These are phyloP conservation scores for Solanum verrucosum DNA, from an alignment of 257 asterid species.

Conservation along the genomic window DNA sequence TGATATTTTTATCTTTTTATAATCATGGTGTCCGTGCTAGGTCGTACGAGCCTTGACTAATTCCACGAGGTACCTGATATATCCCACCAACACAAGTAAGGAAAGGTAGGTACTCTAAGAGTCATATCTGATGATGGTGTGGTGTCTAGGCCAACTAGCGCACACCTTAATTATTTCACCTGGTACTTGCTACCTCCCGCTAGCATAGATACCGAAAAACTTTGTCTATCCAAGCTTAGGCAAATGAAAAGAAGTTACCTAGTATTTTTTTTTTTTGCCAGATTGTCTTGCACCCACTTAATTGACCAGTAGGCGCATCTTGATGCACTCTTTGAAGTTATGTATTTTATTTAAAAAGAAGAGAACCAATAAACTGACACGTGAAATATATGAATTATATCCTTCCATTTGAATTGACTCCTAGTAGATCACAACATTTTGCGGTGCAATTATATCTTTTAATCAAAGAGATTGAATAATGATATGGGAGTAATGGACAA, in stretches of 20 bases:
- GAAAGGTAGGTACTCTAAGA: not conserved
- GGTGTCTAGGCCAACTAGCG: not conserved
- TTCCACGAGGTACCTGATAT: not conserved
- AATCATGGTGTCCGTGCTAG: not conserved
- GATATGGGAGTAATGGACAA: not conserved
- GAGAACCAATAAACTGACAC: not conserved
- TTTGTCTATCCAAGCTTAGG: not conserved
- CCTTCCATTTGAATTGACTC: not conserved
- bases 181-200: not conserved
- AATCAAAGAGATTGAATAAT: not conserved
- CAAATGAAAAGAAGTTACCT: not conserved
- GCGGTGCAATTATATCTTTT: not conserved
- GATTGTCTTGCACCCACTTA: not conserved
- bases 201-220: not conserved
- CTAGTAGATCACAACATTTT: not conserved
- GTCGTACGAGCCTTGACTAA: not conserved
- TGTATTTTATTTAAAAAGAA: not conserved
- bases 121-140: not conserved
- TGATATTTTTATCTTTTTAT: not conserved
- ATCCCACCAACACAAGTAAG: not conserved
- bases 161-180: not conserved
- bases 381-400: not conserved
- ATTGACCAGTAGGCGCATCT: not conserved
- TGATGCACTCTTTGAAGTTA: not conserved
- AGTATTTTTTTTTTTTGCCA: not conserved